A percentile compares a stretch with the other conserved stretches of the same genome.
Evolutionary conservation across 1,284 basidiomycete genomes (phyloP).

Genomic region (Amylostereum areolatum): DNA sequence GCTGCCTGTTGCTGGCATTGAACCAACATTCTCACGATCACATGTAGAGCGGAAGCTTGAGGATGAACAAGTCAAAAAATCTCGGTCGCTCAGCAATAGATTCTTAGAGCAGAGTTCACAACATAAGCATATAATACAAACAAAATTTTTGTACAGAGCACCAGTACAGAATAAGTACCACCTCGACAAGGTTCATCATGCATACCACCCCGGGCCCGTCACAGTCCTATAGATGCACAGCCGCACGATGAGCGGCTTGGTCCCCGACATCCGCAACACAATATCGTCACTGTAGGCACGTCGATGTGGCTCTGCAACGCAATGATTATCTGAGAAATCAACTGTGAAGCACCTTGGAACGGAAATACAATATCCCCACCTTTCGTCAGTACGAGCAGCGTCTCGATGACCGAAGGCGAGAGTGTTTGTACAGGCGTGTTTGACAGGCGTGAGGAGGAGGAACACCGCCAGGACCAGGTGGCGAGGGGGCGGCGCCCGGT

Average conservation of each 20-base stretch:
- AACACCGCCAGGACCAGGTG: conserved; percentile 41
- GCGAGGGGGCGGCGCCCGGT: conserved; percentile 27
- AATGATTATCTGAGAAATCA: conserved; percentile 33
- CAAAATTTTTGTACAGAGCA: too few species aligned
- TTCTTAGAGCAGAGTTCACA: too few species aligned
- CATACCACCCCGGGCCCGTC: too few species aligned
- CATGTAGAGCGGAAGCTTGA: too few species aligned
- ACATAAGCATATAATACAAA: too few species aligned
- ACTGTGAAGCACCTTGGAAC: conserved; percentile 1
- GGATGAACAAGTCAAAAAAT: too few species aligned
- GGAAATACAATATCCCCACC: conserved; percentile 35
- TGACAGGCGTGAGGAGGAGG: conserved; percentile 84
- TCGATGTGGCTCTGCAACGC: conserved; percentile 78
- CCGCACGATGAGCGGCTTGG: conserved; percentile 76
- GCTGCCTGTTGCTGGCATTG: too few species aligned
- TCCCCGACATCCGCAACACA: conserved; percentile 80
- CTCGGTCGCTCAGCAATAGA: too few species aligned
- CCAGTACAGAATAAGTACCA: too few species aligned
- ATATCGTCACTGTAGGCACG: conserved; percentile 78
- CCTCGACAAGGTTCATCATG: too few species aligned
- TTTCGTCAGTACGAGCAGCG: conserved; percentile 59
- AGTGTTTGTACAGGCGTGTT: conserved; percentile 83
- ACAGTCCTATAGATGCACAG: too few species aligned
- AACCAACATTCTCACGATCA: too few species aligned
- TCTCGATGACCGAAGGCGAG: conserved; percentile 63